Evolutionary conservation across 2,329 filamentous ascomycete species (phyloP), one percentile per base, ranked within the genome.

Genomic region (Colletotrichum eleusines): DNA sequence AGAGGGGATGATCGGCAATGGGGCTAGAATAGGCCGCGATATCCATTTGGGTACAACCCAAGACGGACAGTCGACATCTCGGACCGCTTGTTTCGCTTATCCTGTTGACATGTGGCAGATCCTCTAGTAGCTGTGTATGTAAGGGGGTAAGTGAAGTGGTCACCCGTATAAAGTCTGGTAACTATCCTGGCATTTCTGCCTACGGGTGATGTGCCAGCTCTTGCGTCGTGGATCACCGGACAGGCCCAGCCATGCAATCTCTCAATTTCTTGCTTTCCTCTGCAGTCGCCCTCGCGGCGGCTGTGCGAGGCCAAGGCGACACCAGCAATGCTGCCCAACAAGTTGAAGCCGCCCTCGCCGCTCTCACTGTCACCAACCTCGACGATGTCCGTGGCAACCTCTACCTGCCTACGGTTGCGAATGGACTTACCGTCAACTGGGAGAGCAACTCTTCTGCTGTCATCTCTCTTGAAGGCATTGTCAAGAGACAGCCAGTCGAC

Each of bases 341-440:
- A 20, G 59, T 70, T 38, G 66, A 72, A 26, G 68, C 73, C 28
- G 73, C 74, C 12, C 76, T 77, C n/a, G 63, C 71, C 20, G 71
- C 67, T 26, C 67, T 81, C 9, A 58, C 73, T 1, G 68, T 82
- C 1, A 75, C 73, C 48, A 82, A 83, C 69, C 70, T 82, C 26
- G 75, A 78, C 9, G 78, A 82, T 58, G 77, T 84, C 57, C 77
- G 80, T 23, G 80, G 81, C 31, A 82, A 84, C 66, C 71, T 84
- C 26, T 71, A 77, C 48, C 75, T 84, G 6, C 81, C 82, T 16
- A 48, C 73, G 1, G 69, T 74, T 1, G 74, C 76, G 1, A 76
- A 81, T 31, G 78, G 76, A 0, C 70, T 78, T 4, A 40, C 75
- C 3, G 72, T 84, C n/a, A 77, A 74, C 5, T 84, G 82, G 82